Evolutionary conservation across 305 asterid genomes (phyloP), one percentile per base, ranked within the genome.

Genomic region (Fraxinus dipetala): DNA sequence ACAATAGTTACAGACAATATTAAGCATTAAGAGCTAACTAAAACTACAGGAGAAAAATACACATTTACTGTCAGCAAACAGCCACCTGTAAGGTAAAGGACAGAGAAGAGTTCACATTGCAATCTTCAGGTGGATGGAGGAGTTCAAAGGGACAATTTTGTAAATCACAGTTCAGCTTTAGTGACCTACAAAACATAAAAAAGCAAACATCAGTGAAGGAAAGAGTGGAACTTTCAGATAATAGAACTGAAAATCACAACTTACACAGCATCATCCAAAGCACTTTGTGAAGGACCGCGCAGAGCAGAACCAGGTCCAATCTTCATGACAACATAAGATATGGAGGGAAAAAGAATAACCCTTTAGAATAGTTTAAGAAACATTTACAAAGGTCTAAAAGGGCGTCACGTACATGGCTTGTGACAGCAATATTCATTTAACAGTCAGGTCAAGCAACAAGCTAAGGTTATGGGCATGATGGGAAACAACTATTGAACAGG

Each of bases 51-150:
- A 28, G 48, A 67, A 59, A 56, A 38, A 79, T 32, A 82, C 72
- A 82, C 14, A 63, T 79, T 72, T 67, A 51, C 76, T 20, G 82
- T 76, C 16, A 83, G 84, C 24, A 75, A 86, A 87, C 78, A 72
- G 63, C 84, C 85, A 96, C 99, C 99, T 96, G 99, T 51, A 96
- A 92, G 85, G 99, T 96, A 85, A 96, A 96, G 84, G 98, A 85
- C 82, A 96, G 91, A 79, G 99, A 96, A 85, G 99, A 93, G 86
- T 96, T 96, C 90, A 95, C 98, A 31, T 95, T 96, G 88, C 99
- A 96, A 87, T 96, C 99, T 85, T 96, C 99, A 74, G 99, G 99
- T 67, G 99, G 99, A 74, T 90, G 92, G 82, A 96, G 93, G 88
- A 96, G 87, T 90, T 96, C 99, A 76, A 65, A 34, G 5, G 99